Base-by-base conservation (phyloP, 2,329 filamentous ascomycete species). In the Ophiocordyceps australis region DNA sequence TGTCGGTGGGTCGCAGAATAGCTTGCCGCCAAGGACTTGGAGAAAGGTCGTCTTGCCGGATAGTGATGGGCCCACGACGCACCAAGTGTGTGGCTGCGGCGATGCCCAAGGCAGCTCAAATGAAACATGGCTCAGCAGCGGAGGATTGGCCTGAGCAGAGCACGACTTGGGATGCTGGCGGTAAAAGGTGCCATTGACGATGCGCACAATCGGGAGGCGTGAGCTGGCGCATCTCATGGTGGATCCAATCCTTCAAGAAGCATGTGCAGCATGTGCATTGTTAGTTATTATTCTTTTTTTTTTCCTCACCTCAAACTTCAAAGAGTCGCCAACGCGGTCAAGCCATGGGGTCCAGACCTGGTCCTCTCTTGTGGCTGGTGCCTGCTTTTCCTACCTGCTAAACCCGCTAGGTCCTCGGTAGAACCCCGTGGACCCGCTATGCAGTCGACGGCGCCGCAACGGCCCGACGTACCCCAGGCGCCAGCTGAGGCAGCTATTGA, bases 121-220 rank as follows among this genome's bases (percentile, higher is more conserved):
- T 28, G 49, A 69, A 36, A 94, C 46, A 28, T 71, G 57, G 4
- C 64, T 59, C 44, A 92, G 93, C 4, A 94, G 55, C 5, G 80
- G 59, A 14, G 72, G 73, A 43, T 89, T 86, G 12, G 59, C 51
- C 32, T 59, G 49, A 20, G 50, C 43, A 20, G 55, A 45, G 12
- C 50, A 41, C 16, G 62, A 50, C 25, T 53, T 62, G 9, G 80
- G 79, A 46, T 85, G 74, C 25, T 73, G 65, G 21, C 73, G 69
- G 53, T 86, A 91, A 50, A 93, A 91, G 1, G 80, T 86, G 47
- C 68, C 83, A 54, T 83, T 73, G 40, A 63, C 45, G 42, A 92
- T 83, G 39, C 60, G 60, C 34, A 92, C 65, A 31, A 85, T 60
- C 21, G 77, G 73, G 14, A 54, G 50, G 30, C 50, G 51, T 31